Conservation (phyloP, 2,329 filamentous ascomycete genomes). For the Microdochium nivale region DNA sequence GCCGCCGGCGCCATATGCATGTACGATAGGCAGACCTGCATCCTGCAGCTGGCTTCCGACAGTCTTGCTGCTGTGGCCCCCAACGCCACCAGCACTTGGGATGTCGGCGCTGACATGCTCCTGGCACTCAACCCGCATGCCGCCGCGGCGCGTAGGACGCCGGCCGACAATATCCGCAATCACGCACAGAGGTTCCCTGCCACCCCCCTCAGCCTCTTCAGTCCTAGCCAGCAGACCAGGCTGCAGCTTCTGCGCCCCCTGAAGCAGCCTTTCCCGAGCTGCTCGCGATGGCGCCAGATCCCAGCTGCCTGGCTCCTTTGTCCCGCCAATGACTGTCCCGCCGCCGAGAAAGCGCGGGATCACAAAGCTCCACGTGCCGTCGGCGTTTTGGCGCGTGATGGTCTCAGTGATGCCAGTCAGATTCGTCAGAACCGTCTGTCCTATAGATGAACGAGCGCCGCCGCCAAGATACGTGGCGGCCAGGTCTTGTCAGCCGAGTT, state of each 20-base stretch:
- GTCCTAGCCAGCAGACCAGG: conserved; percentile 15
- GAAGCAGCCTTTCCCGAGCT: conserved; percentile 37
- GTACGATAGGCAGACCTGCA: conserved; percentile 24
- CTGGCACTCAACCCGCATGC: conserved; percentile 46
- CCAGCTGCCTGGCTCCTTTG: conserved; percentile 53
- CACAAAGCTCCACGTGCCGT: conserved; percentile 55
- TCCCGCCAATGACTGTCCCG: conserved; percentile 58
- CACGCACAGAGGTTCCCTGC: conserved; percentile 13
- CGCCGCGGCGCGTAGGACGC: conserved; percentile 34
- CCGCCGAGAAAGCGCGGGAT: conserved; percentile 53
- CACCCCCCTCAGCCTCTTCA: conserved; percentile 6
- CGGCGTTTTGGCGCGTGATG: conserved; percentile 52
- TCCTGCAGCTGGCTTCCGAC: background rate
- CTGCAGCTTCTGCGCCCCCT: conserved; percentile 18
- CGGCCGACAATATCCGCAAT: conserved; percentile 35
- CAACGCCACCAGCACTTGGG: conserved; percentile 4
- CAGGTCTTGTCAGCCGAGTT: background rate
- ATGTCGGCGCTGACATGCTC: conserved; percentile 12
- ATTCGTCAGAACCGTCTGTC: conserved; percentile 32
- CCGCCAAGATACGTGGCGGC: conserved; percentile 2
- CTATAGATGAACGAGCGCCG: conserved; percentile 11
- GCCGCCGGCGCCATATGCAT: conserved; percentile 53
- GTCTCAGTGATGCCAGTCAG: conserved; percentile 4
- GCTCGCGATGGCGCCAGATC: conserved; percentile 35
- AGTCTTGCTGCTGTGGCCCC: background rate